Evolutionary conservation across 108 stramenopile genomes (phyloP).

Genomic region (Cylindrotheca fusiformis): DNA sequence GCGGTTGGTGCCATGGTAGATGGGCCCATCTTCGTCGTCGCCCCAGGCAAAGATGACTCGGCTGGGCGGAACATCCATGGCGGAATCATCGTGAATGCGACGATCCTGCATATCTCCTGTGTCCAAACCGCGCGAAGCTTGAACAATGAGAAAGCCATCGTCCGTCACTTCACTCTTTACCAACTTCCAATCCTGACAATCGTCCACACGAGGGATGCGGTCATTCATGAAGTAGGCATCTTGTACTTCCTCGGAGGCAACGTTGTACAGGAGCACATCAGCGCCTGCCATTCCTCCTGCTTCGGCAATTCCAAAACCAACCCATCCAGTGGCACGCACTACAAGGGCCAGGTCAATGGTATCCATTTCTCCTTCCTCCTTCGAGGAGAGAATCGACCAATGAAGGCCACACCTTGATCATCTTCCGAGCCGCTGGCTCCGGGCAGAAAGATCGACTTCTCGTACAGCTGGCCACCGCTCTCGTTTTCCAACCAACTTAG

Average conservation of each 20-base stretch:
- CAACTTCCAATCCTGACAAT: conserved; percentile 41
- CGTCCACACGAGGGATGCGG: conserved; percentile 11
- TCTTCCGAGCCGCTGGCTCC: too few relatives aligned
- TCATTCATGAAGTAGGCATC: conserved; percentile 43
- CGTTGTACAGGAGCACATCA: conserved; percentile 29
- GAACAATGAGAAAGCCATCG: conserved; percentile 46
- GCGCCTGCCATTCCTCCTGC: conserved; percentile 37
- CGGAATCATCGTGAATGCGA: conserved; percentile 31
- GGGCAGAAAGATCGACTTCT: too few relatives aligned
- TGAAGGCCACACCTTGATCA: too few relatives aligned
- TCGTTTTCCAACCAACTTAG: too few relatives aligned
- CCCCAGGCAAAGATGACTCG: conserved; percentile 68
- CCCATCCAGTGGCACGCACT: conserved; percentile 39
- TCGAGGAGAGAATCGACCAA: conserved; percentile 37
- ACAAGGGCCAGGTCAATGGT: conserved; percentile 28
- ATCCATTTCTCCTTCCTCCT: too few relatives aligned
- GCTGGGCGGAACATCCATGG: conserved; percentile 18
- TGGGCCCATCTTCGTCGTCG: conserved; percentile 18
- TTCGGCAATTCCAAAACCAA: conserved; percentile 41
- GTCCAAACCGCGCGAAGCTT: conserved; percentile 34
- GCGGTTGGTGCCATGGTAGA: conserved; percentile 47
- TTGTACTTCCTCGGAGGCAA: conserved; percentile 11
- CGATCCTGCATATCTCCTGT: conserved; percentile 53
- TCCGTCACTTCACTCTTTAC: background rate
- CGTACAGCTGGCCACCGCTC: too few relatives aligned